Base-by-base conservation (phyloP, 2,329 filamentous ascomycete species). In the Pseudogymnoascus sp. region DNA sequence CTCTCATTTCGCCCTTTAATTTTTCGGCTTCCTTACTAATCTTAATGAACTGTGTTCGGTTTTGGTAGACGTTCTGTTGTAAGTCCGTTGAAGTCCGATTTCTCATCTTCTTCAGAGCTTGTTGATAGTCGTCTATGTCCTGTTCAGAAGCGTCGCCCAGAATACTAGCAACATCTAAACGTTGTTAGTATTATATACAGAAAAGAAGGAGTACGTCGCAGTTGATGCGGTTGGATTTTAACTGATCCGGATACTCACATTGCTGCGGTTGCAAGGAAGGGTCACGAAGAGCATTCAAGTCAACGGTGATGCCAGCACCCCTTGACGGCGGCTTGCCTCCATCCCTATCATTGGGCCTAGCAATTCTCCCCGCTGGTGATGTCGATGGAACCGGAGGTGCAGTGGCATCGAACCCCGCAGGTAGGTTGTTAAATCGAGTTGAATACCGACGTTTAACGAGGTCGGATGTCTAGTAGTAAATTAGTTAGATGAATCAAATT, bases 1-100 rank as follows among this genome's bases (percentile, higher is more conserved):
- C 90, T 61, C 91, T 86, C 95, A 99, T 98, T 75, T 99, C 95
- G 62, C 86, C 86, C 77, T 98, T 98, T 64, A 99, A 85, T 78
- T 96, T 97, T 77, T 99, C 95, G 1, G 96, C 95, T 78, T 99
- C 95, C 77, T 98, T 97, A 74, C 93, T 97, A 75, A 99, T 98
- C 76, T 96, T 96, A 81, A 99, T 98, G 73, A 99, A 99, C 72
- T 98, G 95, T 0, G 91, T 96, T 59, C 95, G 87, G 76, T 99
- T 99, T 75, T 97, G 93, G 76, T 96, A 93, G 60, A 99, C 89
- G 76, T 93, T 98, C 72, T 96, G 91, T 75, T 98, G 93, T 22
- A 99, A 81, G 70, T 98, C 93, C 59, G 69, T 71, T 3, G 72
- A 74, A n/a, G 72, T 70, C 40, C 71, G 66, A 65, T 69, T 72